phyloP scores from a whole-genome alignment of 1,284 basidiomycete genomes.

The Omphalotus olearius region DNA sequence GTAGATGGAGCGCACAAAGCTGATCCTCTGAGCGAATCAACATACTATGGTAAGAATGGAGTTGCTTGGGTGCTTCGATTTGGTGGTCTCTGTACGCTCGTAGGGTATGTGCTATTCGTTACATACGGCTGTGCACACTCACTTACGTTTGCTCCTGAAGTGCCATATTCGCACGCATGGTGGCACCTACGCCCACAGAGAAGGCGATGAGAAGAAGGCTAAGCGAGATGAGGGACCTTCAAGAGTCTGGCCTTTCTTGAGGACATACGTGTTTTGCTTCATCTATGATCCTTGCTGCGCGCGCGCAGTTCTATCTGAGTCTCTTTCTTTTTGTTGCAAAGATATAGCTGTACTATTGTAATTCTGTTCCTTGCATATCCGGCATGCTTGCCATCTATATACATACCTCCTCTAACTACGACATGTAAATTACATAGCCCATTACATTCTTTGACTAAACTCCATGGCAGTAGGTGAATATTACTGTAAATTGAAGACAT shows the following conservation, averaged over 20 bases:
- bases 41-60: conserved; percentile 78
- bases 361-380: no score
- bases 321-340: no score
- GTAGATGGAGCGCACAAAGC: conserved; percentile 56
- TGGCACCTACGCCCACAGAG: conserved; percentile 85
- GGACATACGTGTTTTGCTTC: no score
- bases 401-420: no score
- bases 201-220: conserved; percentile 80
- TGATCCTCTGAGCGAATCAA: conserved; percentile 41
- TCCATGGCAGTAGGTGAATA: no score
- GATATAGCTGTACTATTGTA: no score
- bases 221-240: conserved; percentile 71
- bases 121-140: conserved; percentile 1
- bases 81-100: conserved; percentile 80
- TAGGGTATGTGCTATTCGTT: conserved; percentile 17
- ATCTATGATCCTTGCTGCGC: no score
- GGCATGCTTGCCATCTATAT: no score
- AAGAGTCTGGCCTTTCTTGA: conserved; percentile 28
- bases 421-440: no score
- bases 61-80: conserved; percentile 94
- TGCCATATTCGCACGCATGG: conserved; percentile 71
- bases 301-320: no score
- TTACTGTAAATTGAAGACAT: no score
- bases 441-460: no score
- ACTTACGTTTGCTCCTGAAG: conserved; percentile 33